These are phyloP conservation scores for Globisporangium acanthophoron DNA, from an alignment of 352 stramenopile genomes.

Conservation along the genomic window DNA sequence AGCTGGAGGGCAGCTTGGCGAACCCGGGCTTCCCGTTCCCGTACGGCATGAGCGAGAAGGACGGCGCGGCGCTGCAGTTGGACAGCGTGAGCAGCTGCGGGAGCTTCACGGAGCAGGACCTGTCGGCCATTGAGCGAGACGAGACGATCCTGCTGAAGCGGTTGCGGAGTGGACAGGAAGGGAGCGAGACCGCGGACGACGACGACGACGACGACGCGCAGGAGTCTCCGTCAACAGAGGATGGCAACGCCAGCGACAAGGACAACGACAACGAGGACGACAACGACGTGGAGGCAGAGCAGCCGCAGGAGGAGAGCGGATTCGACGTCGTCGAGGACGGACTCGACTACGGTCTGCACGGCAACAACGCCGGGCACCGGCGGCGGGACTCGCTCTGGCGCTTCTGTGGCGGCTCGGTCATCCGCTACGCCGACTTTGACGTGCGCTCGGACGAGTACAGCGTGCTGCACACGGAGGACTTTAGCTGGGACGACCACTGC, in stretches of 20 bases:
- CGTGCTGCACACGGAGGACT: slow-evolving; percentile 85
- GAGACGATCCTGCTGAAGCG: slow-evolving; percentile 64
- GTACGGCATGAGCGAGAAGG: slow-evolving; percentile 16
- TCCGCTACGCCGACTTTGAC: slow-evolving; percentile 84
- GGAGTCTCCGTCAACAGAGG: slow-evolving; percentile 3
- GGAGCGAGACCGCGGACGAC: slow-evolving; percentile 56
- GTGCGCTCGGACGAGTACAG: slow-evolving; percentile 74
- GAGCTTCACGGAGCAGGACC: slow-evolving; percentile 45
- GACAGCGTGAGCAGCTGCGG: slow-evolving; percentile 35
- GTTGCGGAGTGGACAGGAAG: slow-evolving; percentile 54
- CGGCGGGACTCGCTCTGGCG: slow-evolving; percentile 72
- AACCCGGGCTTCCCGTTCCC: slow-evolving; percentile 15
- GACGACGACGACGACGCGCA: slow-evolving; percentile 27
- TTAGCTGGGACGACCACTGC: slow-evolving; percentile 87
- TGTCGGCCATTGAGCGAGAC: slow-evolving; percentile 70
- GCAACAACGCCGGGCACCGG: slow-evolving; percentile 17
- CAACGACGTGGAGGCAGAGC: slow-evolving; percentile 17
- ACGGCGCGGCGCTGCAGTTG: slow-evolving; percentile 6
- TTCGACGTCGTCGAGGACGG: slow-evolving; percentile 62
- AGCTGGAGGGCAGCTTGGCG: slow-evolving; percentile 5
- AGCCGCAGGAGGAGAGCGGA: slow-evolving; percentile 21
- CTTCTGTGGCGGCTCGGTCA: slow-evolving; percentile 76
- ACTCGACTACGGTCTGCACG: slow-evolving; percentile 34
- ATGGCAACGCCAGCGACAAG: slow-evolving; percentile 8
- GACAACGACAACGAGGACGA: slow-evolving; percentile 15